Evolutionary conservation across 2,329 filamentous ascomycete species (phyloP).

Genomic region (Fusarium vanettenii): DNA sequence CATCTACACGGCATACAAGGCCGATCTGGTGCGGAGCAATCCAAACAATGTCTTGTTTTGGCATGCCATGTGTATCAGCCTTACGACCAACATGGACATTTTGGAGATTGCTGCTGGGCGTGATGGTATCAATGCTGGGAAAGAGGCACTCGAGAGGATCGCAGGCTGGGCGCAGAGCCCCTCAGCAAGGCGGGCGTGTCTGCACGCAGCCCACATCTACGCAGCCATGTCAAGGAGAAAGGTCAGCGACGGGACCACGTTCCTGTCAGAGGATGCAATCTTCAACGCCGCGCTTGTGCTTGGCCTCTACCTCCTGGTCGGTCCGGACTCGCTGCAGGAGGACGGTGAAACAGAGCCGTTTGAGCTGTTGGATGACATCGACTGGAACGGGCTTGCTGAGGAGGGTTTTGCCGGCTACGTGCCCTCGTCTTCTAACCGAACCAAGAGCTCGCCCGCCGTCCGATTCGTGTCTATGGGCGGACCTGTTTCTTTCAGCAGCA

Average conservation of each 20-base stretch:
- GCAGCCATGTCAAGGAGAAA: conserved; percentile 9
- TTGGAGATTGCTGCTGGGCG: conserved; percentile 1
- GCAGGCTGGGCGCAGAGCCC: background rate
- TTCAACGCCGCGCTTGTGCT: conserved; percentile 10
- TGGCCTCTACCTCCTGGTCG: background rate
- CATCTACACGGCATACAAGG: background rate
- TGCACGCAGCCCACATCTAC: conserved; percentile 4
- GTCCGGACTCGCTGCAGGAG: background rate
- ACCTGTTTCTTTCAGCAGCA: background rate
- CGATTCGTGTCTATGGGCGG: background rate
- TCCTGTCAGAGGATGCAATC: conserved; percentile 11
- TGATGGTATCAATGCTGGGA: background rate
- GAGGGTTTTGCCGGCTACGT: background rate
- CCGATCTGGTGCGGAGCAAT: background rate
- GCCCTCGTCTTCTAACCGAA: background rate
- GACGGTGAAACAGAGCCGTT: background rate
- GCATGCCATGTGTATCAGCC: background rate
- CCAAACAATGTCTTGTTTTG: background rate
- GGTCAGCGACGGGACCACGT: conserved; percentile 15
- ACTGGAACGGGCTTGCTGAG: background rate
- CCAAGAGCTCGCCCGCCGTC: background rate
- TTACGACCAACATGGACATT: background rate
- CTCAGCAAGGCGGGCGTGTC: background rate
- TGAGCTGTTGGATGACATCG: background rate
- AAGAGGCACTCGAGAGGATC: background rate